A percentile compares a stretch with the other conserved stretches of the same genome.
phyloP scores from a whole-genome alignment of 306 rosid species.

The Malus fusca region DNA sequence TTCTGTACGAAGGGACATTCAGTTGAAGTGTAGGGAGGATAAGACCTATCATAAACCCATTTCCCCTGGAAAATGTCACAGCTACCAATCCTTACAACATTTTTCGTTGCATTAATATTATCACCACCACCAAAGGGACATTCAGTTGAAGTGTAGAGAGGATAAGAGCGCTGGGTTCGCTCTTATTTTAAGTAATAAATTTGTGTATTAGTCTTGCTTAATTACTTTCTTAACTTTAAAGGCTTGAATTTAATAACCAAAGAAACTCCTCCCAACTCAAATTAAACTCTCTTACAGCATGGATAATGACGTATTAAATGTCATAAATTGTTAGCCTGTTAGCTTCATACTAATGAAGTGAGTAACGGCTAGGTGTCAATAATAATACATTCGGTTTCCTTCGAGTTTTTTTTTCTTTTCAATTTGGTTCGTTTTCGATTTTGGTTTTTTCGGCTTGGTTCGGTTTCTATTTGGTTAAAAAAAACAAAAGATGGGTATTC shows the following conservation, averaged over 20 bases:
- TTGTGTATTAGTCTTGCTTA: not conserved
- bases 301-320: not conserved
- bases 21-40: slow-evolving; percentile 17
- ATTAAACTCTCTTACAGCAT: not conserved
- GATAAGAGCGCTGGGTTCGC: not conserved
- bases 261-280: not conserved
- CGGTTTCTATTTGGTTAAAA: no score
- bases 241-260: not conserved
- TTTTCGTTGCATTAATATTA: not conserved
- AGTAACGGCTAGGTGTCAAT: not conserved
- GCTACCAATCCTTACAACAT: not conserved
- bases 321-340: not conserved
- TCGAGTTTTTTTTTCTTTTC: no score
- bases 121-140: not conserved
- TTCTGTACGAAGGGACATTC: slow-evolving; percentile 8
- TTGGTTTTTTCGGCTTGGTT: no score
- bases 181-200: not conserved
- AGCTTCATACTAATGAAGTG: not conserved
- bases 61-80: slow-evolving; percentile 10
- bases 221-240: not conserved
- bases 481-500: no score
- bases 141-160: no score
- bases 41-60: slow-evolving; percentile 18
- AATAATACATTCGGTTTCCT: no score
- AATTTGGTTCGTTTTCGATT: no score